Conservation (phyloP, 1,284 basidiomycete species). For the Retiboletus fuscus region DNA sequence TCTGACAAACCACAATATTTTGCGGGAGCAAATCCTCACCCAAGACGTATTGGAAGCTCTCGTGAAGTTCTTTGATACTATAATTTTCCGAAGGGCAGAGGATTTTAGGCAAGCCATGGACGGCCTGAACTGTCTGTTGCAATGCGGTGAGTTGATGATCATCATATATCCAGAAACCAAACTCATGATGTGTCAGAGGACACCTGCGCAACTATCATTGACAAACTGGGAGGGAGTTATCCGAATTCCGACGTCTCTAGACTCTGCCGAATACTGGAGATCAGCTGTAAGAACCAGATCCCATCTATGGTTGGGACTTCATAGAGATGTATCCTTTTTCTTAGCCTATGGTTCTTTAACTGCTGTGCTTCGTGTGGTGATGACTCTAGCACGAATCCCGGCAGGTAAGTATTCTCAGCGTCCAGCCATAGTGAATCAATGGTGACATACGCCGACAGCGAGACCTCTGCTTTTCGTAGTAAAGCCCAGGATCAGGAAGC, state of each 20-base stretch:
- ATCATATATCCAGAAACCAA: background rate
- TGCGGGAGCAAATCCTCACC: constrained; percentile 34
- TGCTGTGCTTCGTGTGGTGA: constrained; percentile 36
- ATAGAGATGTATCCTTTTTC: background rate
- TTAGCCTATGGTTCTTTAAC: constrained; percentile 27
- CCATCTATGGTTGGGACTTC: background rate
- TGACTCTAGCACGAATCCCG: constrained; percentile 31
- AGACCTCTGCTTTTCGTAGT: constrained; percentile 9
- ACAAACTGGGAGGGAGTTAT: constrained; percentile 21
- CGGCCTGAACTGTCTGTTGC: constrained; percentile 32
- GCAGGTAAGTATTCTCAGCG: constrained; percentile 23
- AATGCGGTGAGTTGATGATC: constrained; percentile 30
- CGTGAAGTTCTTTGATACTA: constrained; percentile 31
- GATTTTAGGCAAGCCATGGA: constrained; percentile 43
- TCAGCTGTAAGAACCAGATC: constrained; percentile 12
- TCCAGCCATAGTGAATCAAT: background rate
- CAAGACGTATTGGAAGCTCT: constrained; percentile 30
- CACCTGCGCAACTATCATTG: constrained; percentile 19
- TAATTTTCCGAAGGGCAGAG: background rate
- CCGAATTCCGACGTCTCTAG: constrained; percentile 12
- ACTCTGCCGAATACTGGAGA: constrained; percentile 32
- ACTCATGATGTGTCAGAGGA: constrained; percentile 29
- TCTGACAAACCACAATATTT: constrained; percentile 28
- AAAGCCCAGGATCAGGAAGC: constrained; percentile 26
- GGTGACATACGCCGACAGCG: constrained; percentile 12